phyloP scores from a whole-genome alignment of 306 rosid species.

The Ormosia emarginata region DNA sequence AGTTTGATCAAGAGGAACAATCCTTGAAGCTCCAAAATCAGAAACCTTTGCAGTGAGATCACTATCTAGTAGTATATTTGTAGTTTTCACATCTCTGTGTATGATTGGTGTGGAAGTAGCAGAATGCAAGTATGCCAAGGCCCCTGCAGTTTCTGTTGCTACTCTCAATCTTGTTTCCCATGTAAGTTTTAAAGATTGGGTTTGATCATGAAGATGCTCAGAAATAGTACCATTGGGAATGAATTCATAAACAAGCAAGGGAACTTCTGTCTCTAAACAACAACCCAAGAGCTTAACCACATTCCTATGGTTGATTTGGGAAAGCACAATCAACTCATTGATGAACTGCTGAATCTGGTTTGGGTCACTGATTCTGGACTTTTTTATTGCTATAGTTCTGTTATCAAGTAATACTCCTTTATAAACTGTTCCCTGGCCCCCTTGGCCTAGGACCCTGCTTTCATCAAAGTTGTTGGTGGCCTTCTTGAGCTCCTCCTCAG shows the following conservation, averaged over 20 bases:
- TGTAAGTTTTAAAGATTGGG: not conserved
- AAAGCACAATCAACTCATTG: slow-evolving; percentile 41
- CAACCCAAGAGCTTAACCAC: slow-evolving; percentile 52
- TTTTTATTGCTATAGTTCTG: slow-evolving; percentile 41
- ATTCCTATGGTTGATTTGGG: slow-evolving; percentile 48
- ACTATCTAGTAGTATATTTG: slow-evolving; percentile 40
- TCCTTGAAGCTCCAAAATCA: slow-evolving; percentile 54
- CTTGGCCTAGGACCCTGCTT: slow-evolving; percentile 32
- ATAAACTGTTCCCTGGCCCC: slow-evolving; percentile 46
- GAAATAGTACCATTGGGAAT: slow-evolving; percentile 32
- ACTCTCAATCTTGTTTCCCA: slow-evolving; percentile 45
- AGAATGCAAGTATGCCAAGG: slow-evolving; percentile 45
- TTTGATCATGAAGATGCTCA: slow-evolving; percentile 30
- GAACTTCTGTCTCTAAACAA: slow-evolving; percentile 53
- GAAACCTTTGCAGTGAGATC: slow-evolving; percentile 39
- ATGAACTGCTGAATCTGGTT: slow-evolving; percentile 42
- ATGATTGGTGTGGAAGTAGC: slow-evolving; percentile 46
- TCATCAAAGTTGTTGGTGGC: slow-evolving; percentile 43
- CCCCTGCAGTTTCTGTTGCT: slow-evolving; percentile 48
- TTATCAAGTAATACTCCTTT: slow-evolving; percentile 30
- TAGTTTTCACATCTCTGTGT: slow-evolving; percentile 55
- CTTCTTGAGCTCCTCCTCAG: slow-evolving; percentile 25
- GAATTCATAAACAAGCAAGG: slow-evolving; percentile 59
- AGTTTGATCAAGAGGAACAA: slow-evolving; percentile 45
- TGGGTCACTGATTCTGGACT: slow-evolving; percentile 34